Conservation (phyloP, 1,284 basidiomycete species). For the Abortiporus biennis region DNA sequence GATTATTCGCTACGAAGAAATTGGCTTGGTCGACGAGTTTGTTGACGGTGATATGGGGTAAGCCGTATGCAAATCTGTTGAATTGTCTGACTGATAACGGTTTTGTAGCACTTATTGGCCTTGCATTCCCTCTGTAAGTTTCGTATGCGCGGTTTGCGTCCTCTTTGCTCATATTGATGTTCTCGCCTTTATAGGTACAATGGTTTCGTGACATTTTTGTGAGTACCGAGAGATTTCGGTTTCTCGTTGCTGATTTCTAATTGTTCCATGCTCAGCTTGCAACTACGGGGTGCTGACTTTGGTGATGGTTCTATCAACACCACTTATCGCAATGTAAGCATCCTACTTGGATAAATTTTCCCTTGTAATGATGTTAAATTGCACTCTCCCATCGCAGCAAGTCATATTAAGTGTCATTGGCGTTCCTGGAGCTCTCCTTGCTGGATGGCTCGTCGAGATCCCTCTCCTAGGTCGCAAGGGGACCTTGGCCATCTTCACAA, state of each 20-base stretch:
- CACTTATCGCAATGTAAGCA: slow-evolving; percentile 45
- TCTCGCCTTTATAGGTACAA: not conserved
- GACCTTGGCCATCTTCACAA: slow-evolving; percentile 50
- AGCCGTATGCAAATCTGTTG: not conserved
- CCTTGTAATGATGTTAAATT: no score
- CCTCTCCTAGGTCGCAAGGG: slow-evolving; percentile 58
- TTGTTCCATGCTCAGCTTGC: not conserved
- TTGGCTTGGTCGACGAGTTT: slow-evolving; percentile 54
- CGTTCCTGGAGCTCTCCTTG: slow-evolving; percentile 61
- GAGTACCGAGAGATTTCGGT: slow-evolving; percentile 18
- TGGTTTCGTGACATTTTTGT: slow-evolving; percentile 27
- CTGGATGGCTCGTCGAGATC: slow-evolving; percentile 58
- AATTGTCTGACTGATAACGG: not conserved
- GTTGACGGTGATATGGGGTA: slow-evolving; percentile 52
- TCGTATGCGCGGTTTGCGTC: not conserved
- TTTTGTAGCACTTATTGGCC: not conserved
- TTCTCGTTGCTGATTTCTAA: not conserved
- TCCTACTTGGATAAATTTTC: no score
- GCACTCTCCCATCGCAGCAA: slow-evolving; percentile 28
- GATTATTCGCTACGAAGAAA: slow-evolving; percentile 47
- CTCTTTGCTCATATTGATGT: not conserved
- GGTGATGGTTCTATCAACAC: slow-evolving; percentile 43
- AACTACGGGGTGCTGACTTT: slow-evolving; percentile 37
- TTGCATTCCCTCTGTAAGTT: not conserved
- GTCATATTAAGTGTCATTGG: slow-evolving; percentile 60